Evolutionary conservation across 176 grass and related monocot genomes (phyloP).

Genomic region (Eragrostis curvula): DNA sequence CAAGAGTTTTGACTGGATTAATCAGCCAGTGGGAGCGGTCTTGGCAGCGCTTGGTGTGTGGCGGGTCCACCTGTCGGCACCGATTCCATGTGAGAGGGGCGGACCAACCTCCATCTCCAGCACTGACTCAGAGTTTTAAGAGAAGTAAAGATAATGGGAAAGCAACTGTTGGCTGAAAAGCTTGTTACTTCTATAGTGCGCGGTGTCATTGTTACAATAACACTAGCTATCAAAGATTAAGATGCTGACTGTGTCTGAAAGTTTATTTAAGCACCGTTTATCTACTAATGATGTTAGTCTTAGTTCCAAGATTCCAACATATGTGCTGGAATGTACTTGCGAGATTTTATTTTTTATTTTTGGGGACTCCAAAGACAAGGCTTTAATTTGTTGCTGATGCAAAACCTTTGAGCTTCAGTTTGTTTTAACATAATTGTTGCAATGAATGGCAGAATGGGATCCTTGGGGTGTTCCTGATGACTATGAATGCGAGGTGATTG

Average conservation of each 20-base stretch:
- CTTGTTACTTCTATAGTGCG: background rate
- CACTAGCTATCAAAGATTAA: background rate
- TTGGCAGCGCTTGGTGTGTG: too few relatives aligned
- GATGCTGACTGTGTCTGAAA: background rate
- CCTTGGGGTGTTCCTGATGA: constrained; percentile 97
- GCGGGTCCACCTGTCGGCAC: too few relatives aligned
- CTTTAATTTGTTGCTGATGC: background rate
- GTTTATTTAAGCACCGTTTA: background rate
- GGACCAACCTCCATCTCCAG: too few relatives aligned
- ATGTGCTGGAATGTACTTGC: background rate
- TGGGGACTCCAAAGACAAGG: too few relatives aligned
- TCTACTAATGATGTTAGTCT: background rate
- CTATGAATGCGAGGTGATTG: constrained; percentile 90
- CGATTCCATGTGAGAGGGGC: too few relatives aligned
- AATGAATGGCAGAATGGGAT: constrained; percentile 83
- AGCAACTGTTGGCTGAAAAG: background rate
- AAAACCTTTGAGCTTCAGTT: background rate
- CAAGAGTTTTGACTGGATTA: too few relatives aligned
- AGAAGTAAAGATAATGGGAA: too few relatives aligned
- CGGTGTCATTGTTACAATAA: background rate
- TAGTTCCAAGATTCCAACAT: background rate
- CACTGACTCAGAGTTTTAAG: too few relatives aligned
- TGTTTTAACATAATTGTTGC: constrained; percentile 17
- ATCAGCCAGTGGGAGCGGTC: too few relatives aligned
- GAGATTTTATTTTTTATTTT: too few relatives aligned